Evolutionary conservation across 768 basidiomycete genomes (phyloP), one percentile per base, ranked within the genome.

Genomic region (Coprinopsis sp.): DNA sequence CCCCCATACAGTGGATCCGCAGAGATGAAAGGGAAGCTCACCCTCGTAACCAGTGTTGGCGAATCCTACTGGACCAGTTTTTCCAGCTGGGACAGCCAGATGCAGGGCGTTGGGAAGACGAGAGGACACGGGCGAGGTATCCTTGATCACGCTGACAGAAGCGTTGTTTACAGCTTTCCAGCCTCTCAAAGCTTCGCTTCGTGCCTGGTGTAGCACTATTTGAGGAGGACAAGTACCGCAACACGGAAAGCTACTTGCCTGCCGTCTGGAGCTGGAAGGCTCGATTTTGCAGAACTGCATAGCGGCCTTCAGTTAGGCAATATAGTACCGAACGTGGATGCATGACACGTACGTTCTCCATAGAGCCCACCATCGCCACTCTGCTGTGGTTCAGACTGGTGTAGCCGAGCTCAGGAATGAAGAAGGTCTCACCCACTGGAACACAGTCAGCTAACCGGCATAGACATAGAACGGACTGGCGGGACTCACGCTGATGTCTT

Each of bases 361-460:
- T 84, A 84, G n/a, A 85, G 58, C 1, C 82, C 82, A 27, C 82
- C 82, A 50, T 84, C 82, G 16, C 81, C 80, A 50, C 81, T 82
- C 80, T 84, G 43, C 22, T 13, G 16, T n/a, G 18, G 30, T 18
- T 13, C 14, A 5, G 40, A 14, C 4, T 29, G 24, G 6, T 16
- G 4, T 21, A 24, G 21, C 31, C 13, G 18, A 23, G 7, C 29
- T 29, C 6, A 28, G 21, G n/a, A 16, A n/a, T n/a, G n/a, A n/a
- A 7, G 25, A 41, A 30, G 22, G 21, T 47, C 64, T 55, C 58
- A 72, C 71, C 52, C 68, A 65, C 68, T 72, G 54, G 23, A 47
- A 33, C 22, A 13, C 33, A 43, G 16, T 27, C 21, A 24, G 37
- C 33, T 29, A 54, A 43, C n/a, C 29, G n/a, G n/a, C n/a, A n/a